Conservation (phyloP, 1,139 yeast species). For the Pichia sp. region DNA sequence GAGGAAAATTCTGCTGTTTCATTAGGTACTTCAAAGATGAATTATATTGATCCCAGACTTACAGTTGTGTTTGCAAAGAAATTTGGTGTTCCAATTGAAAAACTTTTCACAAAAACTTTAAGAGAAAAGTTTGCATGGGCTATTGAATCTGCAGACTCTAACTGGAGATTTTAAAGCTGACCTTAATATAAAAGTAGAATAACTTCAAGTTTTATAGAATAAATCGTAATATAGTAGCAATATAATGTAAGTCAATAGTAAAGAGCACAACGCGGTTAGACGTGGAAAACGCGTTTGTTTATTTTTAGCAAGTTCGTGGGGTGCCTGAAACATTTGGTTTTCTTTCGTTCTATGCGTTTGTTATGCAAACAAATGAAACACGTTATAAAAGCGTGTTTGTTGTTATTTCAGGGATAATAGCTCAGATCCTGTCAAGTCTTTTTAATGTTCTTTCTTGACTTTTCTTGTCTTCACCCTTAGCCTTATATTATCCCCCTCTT, state of each 20-base stretch:
- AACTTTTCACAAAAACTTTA: conserved; percentile 81
- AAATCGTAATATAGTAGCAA: too few species aligned
- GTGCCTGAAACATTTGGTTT: neutral
- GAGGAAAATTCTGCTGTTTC: conserved; percentile 94
- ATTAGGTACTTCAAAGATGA: conserved; percentile 85
- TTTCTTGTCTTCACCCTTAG: neutral
- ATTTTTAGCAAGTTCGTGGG: neutral
- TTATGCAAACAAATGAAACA: neutral
- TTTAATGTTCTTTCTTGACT: neutral
- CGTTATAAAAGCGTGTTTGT: neutral
- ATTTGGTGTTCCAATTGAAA: conserved; percentile 84
- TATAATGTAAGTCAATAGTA: neutral
- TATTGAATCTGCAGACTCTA: conserved; percentile 77
- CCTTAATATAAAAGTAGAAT: neutral
- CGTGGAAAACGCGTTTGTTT: neutral
- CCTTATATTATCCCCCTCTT: neutral
- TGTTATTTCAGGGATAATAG: neutral
- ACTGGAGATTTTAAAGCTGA: conserved; percentile 64
- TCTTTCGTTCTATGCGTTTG: neutral
- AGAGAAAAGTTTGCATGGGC: conserved; percentile 97
- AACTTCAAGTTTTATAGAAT: neutral
- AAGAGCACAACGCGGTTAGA: neutral
- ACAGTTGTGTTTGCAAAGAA: conserved; percentile 86
- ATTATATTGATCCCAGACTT: conserved; percentile 90
- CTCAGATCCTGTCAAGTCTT: too few species aligned